Base-by-base conservation (phyloP, 1,284 basidiomycete species). In the Mycena citricolor region DNA sequence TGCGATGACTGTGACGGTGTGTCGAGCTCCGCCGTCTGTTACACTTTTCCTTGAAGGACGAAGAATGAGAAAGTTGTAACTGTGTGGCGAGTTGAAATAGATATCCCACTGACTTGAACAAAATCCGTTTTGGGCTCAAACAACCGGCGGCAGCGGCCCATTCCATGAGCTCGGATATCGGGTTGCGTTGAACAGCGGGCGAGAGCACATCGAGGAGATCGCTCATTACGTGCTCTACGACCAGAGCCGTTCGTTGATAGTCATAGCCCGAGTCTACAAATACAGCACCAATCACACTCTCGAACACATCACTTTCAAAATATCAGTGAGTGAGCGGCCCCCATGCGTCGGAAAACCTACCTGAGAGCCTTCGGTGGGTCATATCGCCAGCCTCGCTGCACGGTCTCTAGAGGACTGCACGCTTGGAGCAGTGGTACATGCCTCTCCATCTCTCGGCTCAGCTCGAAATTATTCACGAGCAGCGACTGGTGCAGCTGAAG, bases 281-380 rank as follows among this genome's bases (percentile, higher is more conserved):
- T 17, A 95, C 73, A 1, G 90, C 90, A 1, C 90, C 93, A 14
- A 94, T 68, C 4, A 94, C 64, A 39, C 88, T 86, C 66, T 97
- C 93, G 42, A 93, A 72, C 4, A 84, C 74, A 57, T 90, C 86
- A 46, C 80, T 52, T 8, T 8, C 13, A 30, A 30, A n/a, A 37
- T 4, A 21, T 21, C 14, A 29, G 28, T 23, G 11, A n/a, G 26
- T 11, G 11, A n/a, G 14, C 5, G 12, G 29, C 14, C n/a, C n/a
- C n/a, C 8, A 30, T 10, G 12, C 20, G 33, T 11, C 11, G 13
- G 19, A 24, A 22, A 19, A 13, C 13, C n/a, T 13, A 42, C 50
- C 47, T 83, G 31, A 89, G 63, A 13, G 77, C 83, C 61, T 92
- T 94, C 0, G 90, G 90, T 11, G 90, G 88, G 54, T 90, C 84